phyloP scores from a whole-genome alignment of 768 basidiomycete genomes.

The Suillus subaureus region DNA sequence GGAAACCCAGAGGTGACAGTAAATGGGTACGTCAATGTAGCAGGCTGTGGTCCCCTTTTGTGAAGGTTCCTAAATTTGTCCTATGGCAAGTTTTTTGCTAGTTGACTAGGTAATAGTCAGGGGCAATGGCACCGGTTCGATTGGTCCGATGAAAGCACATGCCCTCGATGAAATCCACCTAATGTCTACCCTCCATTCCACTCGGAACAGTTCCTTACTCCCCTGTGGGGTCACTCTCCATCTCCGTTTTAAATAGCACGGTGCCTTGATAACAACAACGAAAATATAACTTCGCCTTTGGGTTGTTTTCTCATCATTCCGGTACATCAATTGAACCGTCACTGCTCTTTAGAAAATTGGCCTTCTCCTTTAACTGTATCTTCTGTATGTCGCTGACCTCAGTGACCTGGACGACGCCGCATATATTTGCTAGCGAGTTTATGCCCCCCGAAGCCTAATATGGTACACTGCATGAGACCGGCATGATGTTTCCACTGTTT shows the following conservation, averaged over 20 bases:
- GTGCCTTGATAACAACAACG: not conserved
- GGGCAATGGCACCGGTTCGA: not conserved
- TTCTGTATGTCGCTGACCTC: not conserved
- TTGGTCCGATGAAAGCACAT: not conserved
- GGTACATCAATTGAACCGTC: no score
- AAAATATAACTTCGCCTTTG: not conserved
- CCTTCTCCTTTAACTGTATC: not conserved
- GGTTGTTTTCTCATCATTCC: not conserved
- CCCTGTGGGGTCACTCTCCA: not conserved
- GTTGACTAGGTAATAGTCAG: not conserved
- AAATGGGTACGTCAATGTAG: not conserved
- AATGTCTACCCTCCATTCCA: not conserved
- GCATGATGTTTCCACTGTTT: not conserved
- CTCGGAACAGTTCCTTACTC: not conserved
- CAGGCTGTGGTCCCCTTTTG: not conserved
- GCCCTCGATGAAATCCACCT: not conserved
- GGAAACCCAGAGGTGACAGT: not conserved
- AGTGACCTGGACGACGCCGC: not conserved
- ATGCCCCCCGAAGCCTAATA: not conserved
- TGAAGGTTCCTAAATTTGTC: not conserved
- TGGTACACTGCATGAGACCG: not conserved
- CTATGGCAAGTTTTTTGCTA: not conserved
- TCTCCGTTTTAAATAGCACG: not conserved
- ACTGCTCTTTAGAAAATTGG: not conserved
- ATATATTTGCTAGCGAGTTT: not conserved